Evolutionary conservation across 768 basidiomycete species (phyloP).

Genomic region (Boletus insuetus): DNA sequence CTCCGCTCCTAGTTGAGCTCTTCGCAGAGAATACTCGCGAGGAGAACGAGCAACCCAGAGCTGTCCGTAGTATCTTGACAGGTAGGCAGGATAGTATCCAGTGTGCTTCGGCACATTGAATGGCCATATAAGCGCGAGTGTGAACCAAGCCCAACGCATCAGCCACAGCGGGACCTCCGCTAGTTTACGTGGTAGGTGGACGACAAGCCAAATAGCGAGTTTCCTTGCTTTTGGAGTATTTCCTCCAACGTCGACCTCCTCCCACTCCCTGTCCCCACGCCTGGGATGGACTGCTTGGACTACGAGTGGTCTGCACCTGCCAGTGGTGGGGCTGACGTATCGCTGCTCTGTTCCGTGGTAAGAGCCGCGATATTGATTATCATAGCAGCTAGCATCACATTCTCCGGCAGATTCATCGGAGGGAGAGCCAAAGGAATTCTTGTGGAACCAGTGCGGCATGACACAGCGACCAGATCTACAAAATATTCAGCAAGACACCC

Average conservation of each 20-base stretch:
- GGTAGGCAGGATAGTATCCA: conserved; percentile 15
- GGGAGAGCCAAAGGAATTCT: no score
- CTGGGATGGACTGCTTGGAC: conserved; percentile 25
- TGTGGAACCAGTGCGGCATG: no score
- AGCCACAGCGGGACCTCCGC: conserved; percentile 8
- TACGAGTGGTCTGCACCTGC: conserved; percentile 21
- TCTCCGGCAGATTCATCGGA: no score
- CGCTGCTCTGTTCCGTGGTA: conserved; percentile 14
- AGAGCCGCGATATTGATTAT: conserved; percentile 15
- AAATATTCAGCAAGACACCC: background rate
- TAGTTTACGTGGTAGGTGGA: background rate
- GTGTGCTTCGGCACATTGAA: background rate
- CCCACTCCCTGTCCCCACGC: background rate
- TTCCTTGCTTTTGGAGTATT: background rate
- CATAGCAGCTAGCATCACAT: conserved; percentile 5
- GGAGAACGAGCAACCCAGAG: conserved; percentile 25
- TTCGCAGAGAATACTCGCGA: conserved; percentile 20
- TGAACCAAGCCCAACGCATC: conserved; percentile 17
- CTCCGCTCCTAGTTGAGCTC: background rate
- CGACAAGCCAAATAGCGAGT: conserved; percentile 19
- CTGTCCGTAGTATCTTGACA: conserved; percentile 19
- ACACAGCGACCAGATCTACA: background rate
- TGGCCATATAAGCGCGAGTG: conserved; percentile 16
- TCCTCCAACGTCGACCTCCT: background rate
- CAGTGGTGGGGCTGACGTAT: conserved; percentile 23